Evolutionary conservation across 2,329 filamentous ascomycete species (phyloP).

Genomic region (Septoria linicola): DNA sequence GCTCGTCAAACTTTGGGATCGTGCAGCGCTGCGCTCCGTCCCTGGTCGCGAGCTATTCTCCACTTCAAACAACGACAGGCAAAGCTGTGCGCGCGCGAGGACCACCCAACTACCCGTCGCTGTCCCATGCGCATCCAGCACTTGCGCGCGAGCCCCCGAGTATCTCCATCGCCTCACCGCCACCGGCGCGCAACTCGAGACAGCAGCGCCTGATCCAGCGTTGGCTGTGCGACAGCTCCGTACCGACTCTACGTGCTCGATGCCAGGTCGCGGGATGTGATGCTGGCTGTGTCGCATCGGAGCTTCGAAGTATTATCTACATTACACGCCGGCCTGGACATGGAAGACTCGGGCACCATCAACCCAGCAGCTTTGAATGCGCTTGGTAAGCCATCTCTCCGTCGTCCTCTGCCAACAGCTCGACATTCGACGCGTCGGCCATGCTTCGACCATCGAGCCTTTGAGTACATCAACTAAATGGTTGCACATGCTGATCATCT

Average conservation of each 20-base stretch:
- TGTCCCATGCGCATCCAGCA: conserved; percentile 25
- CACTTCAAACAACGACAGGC: conserved; percentile 14
- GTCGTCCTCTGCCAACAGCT: conserved; percentile 6
- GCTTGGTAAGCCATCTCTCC: conserved; percentile 57
- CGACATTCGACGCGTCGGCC: conserved; percentile 25
- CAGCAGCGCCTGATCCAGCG: conserved; percentile 24
- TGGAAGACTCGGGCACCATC: conserved; percentile 82
- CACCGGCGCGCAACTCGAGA: conserved; percentile 30
- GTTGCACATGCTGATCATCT: conserved; percentile 20
- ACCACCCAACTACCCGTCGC: conserved; percentile 7
- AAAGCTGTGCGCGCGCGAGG: conserved; percentile 15
- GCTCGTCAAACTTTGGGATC: conserved; percentile 22
- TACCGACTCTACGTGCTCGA: conserved; percentile 22
- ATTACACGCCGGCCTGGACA: conserved; percentile 35
- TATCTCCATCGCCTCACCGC: conserved; percentile 33
- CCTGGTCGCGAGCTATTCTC: conserved; percentile 24
- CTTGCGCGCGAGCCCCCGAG: conserved; percentile 22
- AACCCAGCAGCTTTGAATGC: conserved; percentile 84
- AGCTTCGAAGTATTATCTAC: conserved; percentile 33
- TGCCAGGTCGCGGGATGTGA: conserved; percentile 38
- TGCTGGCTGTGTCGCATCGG: conserved; percentile 40
- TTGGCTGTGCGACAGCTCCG: conserved; percentile 28
- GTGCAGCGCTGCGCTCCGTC: conserved; percentile 25
- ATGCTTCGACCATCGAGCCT: conserved; percentile 1
- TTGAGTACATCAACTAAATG: conserved; percentile 1